Evolutionary conservation across 208 protist species (phyloP).

Genomic region (Leptomonas seymouri): DNA sequence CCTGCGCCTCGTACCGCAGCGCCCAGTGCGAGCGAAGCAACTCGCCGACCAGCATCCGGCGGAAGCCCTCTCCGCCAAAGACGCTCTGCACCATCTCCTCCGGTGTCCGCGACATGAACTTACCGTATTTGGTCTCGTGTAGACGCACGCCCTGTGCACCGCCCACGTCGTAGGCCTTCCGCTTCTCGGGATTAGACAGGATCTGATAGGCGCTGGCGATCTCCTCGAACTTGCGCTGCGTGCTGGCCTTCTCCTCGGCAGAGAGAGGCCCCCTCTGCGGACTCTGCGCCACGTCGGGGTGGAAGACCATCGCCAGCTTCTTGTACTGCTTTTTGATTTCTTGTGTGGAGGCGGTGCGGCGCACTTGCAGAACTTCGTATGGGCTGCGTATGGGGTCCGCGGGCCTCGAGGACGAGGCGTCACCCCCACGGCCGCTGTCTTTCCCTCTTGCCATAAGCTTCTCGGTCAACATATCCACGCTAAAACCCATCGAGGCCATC

Average conservation of each 20-base stretch:
- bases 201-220: constrained; percentile 84
- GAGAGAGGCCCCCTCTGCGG: constrained; percentile 15
- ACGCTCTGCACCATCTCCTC: constrained; percentile 86
- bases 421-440: constrained; percentile 4
- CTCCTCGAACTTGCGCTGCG: constrained; percentile 70
- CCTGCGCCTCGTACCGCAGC: constrained; percentile 79
- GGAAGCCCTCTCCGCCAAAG: constrained; percentile 82
- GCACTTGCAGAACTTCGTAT: constrained; percentile 77
- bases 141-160: constrained; percentile 62
- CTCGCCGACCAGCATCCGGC: constrained; percentile 60
- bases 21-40: constrained; percentile 83
- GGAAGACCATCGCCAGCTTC: constrained; percentile 86
- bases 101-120: constrained; percentile 75
- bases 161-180: constrained; percentile 73
- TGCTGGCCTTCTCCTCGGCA: constrained; percentile 41
- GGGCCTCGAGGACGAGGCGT: not conserved
- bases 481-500: constrained; percentile 78
- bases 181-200: constrained; percentile 87
- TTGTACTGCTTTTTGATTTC: constrained; percentile 88
- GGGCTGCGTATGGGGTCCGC: constrained; percentile 45
- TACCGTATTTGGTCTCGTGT: constrained; percentile 73
- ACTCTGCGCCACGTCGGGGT: constrained; percentile 75
- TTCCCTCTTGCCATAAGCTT: constrained; percentile 33
- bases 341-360: constrained; percentile 56
- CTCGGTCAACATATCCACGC: constrained; percentile 53